These are phyloP conservation scores for Penicillium malachiteum DNA, from an alignment of 495 filamentous ascomycete genomes.

Conservation along the genomic window DNA sequence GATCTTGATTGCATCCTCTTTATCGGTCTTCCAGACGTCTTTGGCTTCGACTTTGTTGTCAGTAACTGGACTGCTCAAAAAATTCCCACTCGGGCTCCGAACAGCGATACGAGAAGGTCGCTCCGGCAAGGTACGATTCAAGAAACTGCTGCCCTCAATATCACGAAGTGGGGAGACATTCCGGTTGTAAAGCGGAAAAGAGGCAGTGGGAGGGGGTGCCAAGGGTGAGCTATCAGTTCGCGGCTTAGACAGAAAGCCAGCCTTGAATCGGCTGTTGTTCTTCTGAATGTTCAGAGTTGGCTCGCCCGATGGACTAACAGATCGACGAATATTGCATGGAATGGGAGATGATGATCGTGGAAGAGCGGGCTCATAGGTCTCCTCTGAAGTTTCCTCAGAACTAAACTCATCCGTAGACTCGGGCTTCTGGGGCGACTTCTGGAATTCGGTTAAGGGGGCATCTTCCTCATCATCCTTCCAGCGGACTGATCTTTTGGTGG, in stretches of 20 bases:
- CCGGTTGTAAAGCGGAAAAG: constrained; percentile 61
- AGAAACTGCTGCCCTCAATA: constrained; percentile 58
- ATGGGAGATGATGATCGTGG: constrained; percentile 45
- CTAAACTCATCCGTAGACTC: constrained; percentile 48
- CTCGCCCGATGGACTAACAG: constrained; percentile 35
- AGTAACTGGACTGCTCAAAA: constrained; percentile 36
- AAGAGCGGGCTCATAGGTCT: constrained; percentile 26
- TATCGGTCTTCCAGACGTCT: constrained; percentile 49
- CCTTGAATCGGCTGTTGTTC: constrained; percentile 81
- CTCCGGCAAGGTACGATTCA: constrained; percentile 53
- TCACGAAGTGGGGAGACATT: constrained; percentile 62
- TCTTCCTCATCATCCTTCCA: constrained; percentile 93
- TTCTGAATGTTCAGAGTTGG: constrained; percentile 38
- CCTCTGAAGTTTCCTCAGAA: constrained; percentile 39
- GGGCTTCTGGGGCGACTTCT: constrained; percentile 76
- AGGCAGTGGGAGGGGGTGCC: constrained; percentile 57
- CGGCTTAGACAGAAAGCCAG: constrained; percentile 80
- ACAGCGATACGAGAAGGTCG: constrained; percentile 51
- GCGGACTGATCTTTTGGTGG: constrained; percentile 71
- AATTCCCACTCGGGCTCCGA: constrained; percentile 48
- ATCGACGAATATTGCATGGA: constrained; percentile 43
- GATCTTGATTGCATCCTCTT: constrained; percentile 59
- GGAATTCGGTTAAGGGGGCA: constrained; percentile 80
- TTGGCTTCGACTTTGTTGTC: constrained; percentile 42
- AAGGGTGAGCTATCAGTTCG: constrained; percentile 62